Conservation (phyloP, 2,329 filamentous ascomycete genomes). For the Fusarium stilboides region DNA sequence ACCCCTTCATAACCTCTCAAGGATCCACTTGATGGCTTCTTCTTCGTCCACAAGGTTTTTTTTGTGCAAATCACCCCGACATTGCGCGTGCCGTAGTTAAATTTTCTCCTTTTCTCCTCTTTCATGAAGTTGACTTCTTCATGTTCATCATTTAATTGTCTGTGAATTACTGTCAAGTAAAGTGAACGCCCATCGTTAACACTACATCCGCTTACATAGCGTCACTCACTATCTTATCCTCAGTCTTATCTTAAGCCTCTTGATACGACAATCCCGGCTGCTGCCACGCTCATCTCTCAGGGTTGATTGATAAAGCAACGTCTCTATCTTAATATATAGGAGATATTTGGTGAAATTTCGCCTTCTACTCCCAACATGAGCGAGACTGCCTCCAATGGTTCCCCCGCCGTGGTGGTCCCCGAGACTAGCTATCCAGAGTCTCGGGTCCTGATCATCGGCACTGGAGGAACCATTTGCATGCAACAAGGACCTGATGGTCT, state of each 20-base stretch:
- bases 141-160: not conserved
- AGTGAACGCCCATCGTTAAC: not conserved
- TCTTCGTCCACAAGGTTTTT: conserved; percentile 46
- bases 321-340: not conserved
- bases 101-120: conserved; percentile 27
- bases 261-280: not conserved
- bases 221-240: conserved; percentile 21
- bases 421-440: conserved; percentile 74
- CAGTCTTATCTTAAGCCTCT: conserved; percentile 27
- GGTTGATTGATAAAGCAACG: not conserved
- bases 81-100: conserved; percentile 31
- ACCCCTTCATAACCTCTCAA: conserved; percentile 49
- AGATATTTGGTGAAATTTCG: not conserved
- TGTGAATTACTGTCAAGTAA: not conserved
- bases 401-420: conserved; percentile 27
- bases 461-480: conserved; percentile 94
- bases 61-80: conserved; percentile 31
- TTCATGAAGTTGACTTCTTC: not conserved
- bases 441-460: conserved; percentile 90
- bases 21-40: conserved; percentile 52
- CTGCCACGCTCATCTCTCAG: not conserved
- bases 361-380: conserved; percentile 24
- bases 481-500: conserved; percentile 84
- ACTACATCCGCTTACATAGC: conserved; percentile 12
- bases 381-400: conserved; percentile 19